Evolutionary conservation across 495 filamentous ascomycete genomes (phyloP).

Genomic region (Penicillium crystallinum): DNA sequence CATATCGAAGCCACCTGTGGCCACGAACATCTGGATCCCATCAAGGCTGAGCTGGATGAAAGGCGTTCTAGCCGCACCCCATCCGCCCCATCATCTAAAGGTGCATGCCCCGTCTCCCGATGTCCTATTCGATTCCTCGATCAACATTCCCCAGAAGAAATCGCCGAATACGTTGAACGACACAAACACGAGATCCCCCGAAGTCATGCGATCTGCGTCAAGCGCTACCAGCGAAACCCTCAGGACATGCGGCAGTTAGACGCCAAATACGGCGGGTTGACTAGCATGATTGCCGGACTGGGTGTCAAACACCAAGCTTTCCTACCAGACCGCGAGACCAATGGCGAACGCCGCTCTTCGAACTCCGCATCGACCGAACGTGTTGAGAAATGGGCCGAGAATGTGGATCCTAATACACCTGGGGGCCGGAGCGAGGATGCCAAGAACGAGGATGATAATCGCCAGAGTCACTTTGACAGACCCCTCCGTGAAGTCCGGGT

Average conservation of each 20-base stretch:
- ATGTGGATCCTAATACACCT: slow-evolving; percentile 46
- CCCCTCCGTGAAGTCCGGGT: slow-evolving; percentile 76
- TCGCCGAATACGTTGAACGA: slow-evolving; percentile 81
- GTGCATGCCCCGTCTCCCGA: slow-evolving; percentile 74
- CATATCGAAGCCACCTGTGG: slow-evolving; percentile 31
- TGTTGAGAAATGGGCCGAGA: slow-evolving; percentile 77
- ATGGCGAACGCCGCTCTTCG: slow-evolving; percentile 19
- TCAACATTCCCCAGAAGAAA: slow-evolving; percentile 84
- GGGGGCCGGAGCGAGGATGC: slow-evolving; percentile 31
- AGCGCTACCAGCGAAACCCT: slow-evolving; percentile 77
- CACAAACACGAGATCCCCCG: slow-evolving; percentile 91
- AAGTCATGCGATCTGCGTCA: slow-evolving; percentile 85
- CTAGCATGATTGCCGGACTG: slow-evolving; percentile 84
- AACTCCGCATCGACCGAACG: slow-evolving; percentile 48
- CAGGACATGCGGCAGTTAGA: slow-evolving; percentile 78
- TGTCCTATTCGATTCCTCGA: slow-evolving; percentile 88
- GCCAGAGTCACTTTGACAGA: slow-evolving; percentile 65
- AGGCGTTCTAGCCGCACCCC: slow-evolving; percentile 32
- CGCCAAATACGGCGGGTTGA: slow-evolving; percentile 84
- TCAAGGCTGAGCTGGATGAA: slow-evolving; percentile 41
- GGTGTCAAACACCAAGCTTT: slow-evolving; percentile 77
- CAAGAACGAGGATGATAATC: slow-evolving; percentile 33
- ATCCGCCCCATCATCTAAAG: slow-evolving; percentile 47
- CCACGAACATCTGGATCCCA: slow-evolving; percentile 39
- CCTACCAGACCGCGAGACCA: slow-evolving; percentile 58